These are phyloP conservation scores for Garcia nutans DNA, from an alignment of 345 rosid species.

Conservation along the genomic window DNA sequence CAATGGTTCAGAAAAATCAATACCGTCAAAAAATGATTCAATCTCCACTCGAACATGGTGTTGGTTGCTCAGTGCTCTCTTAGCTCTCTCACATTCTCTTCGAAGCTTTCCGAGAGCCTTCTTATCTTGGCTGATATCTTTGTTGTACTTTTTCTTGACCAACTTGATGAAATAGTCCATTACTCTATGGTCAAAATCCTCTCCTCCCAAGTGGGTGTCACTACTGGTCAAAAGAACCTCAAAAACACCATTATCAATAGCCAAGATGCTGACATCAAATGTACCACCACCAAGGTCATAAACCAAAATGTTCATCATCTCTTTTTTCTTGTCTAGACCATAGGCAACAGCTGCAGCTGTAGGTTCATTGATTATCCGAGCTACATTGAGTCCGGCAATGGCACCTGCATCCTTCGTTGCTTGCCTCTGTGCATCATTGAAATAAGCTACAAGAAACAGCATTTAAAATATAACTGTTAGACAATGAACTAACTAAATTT, in stretches of 20 bases:
- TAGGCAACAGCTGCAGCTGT: conserved; percentile 61
- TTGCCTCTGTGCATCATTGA: conserved; percentile 44
- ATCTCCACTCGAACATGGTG: conserved; percentile 50
- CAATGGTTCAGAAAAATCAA: conserved; percentile 55
- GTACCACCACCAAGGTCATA: conserved; percentile 62
- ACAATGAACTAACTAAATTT: not conserved
- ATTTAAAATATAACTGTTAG: not conserved
- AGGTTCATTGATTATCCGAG: conserved; percentile 57
- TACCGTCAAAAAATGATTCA: conserved; percentile 51
- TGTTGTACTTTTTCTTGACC: conserved; percentile 44
- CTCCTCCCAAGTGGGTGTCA: conserved; percentile 55
- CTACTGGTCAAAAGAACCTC: conserved; percentile 54
- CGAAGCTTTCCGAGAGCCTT: conserved; percentile 52
- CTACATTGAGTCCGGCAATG: conserved; percentile 45
- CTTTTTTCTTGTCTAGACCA: conserved; percentile 49
- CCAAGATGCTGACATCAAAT: conserved; percentile 50
- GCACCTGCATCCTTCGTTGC: conserved; percentile 38
- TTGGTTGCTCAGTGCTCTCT: conserved; percentile 52
- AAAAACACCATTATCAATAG: conserved; percentile 51
- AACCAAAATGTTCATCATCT: conserved; percentile 43
- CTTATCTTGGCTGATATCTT: conserved; percentile 46
- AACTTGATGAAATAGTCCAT: conserved; percentile 55
- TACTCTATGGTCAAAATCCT: conserved; percentile 54
- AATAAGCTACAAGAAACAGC: conserved; percentile 30
- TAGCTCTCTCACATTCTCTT: conserved; percentile 54